phyloP scores from a whole-genome alignment of 345 rosid genomes.

The Lumnitzera littorea region DNA sequence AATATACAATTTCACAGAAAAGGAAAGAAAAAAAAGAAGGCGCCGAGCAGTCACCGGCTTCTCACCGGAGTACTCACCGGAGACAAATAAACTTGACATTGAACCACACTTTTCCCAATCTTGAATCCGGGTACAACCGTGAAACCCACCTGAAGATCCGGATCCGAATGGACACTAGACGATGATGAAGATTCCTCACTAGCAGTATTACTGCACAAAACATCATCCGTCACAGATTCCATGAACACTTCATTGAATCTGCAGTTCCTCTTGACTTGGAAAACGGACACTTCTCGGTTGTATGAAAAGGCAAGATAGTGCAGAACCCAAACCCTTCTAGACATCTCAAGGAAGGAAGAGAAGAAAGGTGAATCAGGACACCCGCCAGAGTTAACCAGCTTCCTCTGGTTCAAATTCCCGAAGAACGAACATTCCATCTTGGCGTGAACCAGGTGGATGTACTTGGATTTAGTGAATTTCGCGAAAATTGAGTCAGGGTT shows the following conservation, averaged over 20 bases:
- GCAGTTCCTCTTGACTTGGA: slow-evolving; percentile 52
- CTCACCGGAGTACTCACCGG: slow-evolving; percentile 36
- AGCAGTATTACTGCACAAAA: slow-evolving; percentile 11
- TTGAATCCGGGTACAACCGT: slow-evolving; percentile 95
- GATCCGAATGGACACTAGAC: slow-evolving; percentile 2
- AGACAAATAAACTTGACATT: slow-evolving; percentile 68
- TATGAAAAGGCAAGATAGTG: slow-evolving; percentile 65
- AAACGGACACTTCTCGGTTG: slow-evolving; percentile 44
- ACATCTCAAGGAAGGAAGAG: slow-evolving; percentile 63
- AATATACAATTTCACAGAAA: neutral
- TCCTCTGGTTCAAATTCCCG: slow-evolving; percentile 81
- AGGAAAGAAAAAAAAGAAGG: neutral
- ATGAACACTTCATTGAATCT: slow-evolving; percentile 89
- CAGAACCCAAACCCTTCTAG: slow-evolving; percentile 66
- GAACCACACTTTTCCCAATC: slow-evolving; percentile 59
- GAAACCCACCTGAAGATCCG: slow-evolving; percentile 56
- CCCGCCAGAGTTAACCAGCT: slow-evolving; percentile 58
- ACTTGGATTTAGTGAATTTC: slow-evolving; percentile 48
- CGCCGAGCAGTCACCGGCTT: slow-evolving; percentile 5
- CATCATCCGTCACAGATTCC: slow-evolving; percentile 71
- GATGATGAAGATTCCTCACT: slow-evolving; percentile 10
- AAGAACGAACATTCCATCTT: slow-evolving; percentile 96
- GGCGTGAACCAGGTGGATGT: slow-evolving; percentile 70
- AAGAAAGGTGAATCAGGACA: slow-evolving; percentile 77
- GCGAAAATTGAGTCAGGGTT: slow-evolving; percentile 50